Evolutionary conservation across 768 basidiomycete genomes (phyloP).

Genomic region (Leccinum disarticulatum): DNA sequence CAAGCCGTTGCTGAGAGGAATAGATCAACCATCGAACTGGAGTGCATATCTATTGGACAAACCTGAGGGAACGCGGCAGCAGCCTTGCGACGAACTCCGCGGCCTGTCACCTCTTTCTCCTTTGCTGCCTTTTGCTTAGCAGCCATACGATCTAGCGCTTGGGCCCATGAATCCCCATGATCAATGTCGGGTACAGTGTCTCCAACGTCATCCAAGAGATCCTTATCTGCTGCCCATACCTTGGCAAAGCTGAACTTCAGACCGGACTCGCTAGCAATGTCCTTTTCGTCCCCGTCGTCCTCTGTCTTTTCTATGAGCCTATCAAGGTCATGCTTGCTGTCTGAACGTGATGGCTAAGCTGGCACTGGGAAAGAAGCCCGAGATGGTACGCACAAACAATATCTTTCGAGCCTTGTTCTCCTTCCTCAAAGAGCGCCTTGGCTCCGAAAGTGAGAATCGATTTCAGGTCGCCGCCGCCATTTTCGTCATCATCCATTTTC

Average conservation of each 20-base stretch:
- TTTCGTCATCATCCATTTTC: conserved; percentile 87
- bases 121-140: conserved; percentile 41
- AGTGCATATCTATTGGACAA: conserved; percentile 5
- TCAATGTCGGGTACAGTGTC: conserved; percentile 49
- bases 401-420: conserved; percentile 54
- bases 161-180: conserved; percentile 79
- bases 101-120: conserved; percentile 59
- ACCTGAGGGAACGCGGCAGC: conserved; percentile 47
- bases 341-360: conserved; percentile 35
- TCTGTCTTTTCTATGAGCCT: conserved; percentile 86
- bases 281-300: conserved; percentile 59
- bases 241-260: conserved; percentile 85
- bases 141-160: conserved; percentile 54
- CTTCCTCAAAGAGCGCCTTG: conserved; percentile 75
- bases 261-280: conserved; percentile 47
- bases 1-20: conserved; percentile 29
- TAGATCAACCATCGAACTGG: conserved; percentile 1
- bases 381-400: conserved; percentile 56
- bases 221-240: conserved; percentile 84
- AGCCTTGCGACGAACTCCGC: conserved; percentile 74
- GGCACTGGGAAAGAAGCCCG: background rate
- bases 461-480: conserved; percentile 74
- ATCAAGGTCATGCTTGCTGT: conserved; percentile 80
- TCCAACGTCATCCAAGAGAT: conserved; percentile 62
- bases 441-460: conserved; percentile 91